Percentiles rank a stretch among this genome's conserved stretches.
phyloP scores from a whole-genome alignment of 2,329 filamentous ascomycete genomes.

The Aciculosporium take region DNA sequence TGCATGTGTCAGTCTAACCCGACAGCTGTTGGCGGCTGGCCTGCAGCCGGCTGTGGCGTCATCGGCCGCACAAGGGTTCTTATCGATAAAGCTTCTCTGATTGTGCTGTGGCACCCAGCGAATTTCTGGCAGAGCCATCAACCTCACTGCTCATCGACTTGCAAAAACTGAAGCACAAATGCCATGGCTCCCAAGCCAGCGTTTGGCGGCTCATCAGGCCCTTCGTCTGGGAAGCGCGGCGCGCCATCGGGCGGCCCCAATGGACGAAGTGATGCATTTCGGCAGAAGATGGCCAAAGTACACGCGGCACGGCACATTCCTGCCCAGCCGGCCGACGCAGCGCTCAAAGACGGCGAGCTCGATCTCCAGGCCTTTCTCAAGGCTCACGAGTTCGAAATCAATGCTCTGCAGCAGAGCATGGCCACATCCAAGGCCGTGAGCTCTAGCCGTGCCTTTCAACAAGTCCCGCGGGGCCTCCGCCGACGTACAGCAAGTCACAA shows the following conservation, averaged over 20 bases:
- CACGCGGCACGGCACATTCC: conserved; percentile 35
- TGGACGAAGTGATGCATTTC: conserved; percentile 12
- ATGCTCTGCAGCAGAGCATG: conserved; percentile 71
- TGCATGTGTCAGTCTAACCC: too few relatives aligned
- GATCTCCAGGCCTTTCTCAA: conserved; percentile 74
- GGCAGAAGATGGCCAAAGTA: conserved; percentile 32
- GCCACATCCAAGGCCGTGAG: conserved; percentile 49
- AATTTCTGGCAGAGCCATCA: neutral
- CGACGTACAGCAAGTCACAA: conserved; percentile 90
- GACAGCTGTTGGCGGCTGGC: too few relatives aligned
- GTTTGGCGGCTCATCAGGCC: conserved; percentile 13
- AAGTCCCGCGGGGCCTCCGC: conserved; percentile 71
- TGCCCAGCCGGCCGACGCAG: conserved; percentile 34
- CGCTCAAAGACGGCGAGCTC: conserved; percentile 58
- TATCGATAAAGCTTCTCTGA: too few relatives aligned
- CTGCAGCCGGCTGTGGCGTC: too few relatives aligned
- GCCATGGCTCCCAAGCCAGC: conserved; percentile 15
- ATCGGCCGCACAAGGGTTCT: too few relatives aligned
- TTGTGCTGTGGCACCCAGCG: neutral
- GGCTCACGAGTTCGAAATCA: conserved; percentile 80
- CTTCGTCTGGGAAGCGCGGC: conserved; percentile 16
- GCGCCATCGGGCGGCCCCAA: conserved; percentile 8
- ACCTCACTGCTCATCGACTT: too few relatives aligned
- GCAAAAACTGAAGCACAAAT: neutral
- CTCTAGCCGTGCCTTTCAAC: conserved; percentile 70